Evolutionary conservation across 257 asterid species (phyloP).

Genomic region (Linderniella brevidens): DNA sequence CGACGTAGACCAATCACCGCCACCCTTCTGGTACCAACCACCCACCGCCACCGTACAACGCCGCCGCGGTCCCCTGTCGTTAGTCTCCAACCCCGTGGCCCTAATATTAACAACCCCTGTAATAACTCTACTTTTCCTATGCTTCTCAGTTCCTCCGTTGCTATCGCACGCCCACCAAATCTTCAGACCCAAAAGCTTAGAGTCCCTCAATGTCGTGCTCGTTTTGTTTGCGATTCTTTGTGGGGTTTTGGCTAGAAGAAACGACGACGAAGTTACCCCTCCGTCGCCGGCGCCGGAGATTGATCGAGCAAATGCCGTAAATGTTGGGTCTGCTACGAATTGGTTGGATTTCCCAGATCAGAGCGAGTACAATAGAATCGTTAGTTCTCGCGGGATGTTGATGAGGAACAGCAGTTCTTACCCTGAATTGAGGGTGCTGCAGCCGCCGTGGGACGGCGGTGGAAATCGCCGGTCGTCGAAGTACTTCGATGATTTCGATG

Average conservation of each 20-base stretch:
- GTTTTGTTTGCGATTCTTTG: constrained; percentile 62
- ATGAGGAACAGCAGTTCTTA: constrained; percentile 70
- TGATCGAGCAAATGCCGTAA: constrained; percentile 1
- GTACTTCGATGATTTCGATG: constrained; percentile 51
- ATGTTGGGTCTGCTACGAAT: constrained; percentile 16
- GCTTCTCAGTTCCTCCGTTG: constrained; percentile 47
- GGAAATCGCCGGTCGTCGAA: constrained; percentile 19
- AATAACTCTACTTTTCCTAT: constrained; percentile 22
- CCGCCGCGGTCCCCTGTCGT: constrained; percentile 36
- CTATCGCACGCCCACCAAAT: too few relatives aligned
- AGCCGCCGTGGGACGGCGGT: constrained; percentile 31
- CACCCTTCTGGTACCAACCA: constrained; percentile 44
- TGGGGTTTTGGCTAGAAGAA: constrained; percentile 55
- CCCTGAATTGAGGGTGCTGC: constrained; percentile 60
- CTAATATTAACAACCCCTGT: constrained; percentile 39
- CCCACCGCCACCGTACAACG: constrained; percentile 15
- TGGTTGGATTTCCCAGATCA: constrained; percentile 29
- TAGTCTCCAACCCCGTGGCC: constrained; percentile 37
- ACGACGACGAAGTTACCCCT: constrained; percentile 30
- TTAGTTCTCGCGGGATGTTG: constrained; percentile 18
- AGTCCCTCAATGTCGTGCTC: constrained; percentile 37
- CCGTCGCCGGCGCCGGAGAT: not conserved
- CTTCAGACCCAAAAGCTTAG: constrained; percentile 67
- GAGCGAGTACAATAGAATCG: constrained; percentile 13
- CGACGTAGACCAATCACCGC: constrained; percentile 25